These are phyloP conservation scores for Neoboletus magnificus DNA, from an alignment of 768 basidiomycete genomes.

Conservation along the genomic window DNA sequence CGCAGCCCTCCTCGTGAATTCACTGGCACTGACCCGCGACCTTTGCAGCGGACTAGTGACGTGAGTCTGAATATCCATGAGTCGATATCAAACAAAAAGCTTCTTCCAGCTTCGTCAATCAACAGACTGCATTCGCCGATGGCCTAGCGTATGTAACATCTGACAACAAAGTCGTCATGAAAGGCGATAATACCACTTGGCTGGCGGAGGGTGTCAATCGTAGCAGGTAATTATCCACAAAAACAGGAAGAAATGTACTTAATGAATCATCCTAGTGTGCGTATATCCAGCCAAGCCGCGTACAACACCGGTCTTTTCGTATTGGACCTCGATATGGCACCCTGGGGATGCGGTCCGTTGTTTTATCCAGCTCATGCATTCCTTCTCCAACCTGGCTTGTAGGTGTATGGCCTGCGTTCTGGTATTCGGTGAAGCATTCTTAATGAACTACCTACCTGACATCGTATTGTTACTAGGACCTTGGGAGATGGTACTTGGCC, in stretches of 20 bases:
- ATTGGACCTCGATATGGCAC: constrained; percentile 78
- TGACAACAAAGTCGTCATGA: constrained; percentile 67
- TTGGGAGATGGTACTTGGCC: constrained; percentile 61
- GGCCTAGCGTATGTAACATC: constrained; percentile 56
- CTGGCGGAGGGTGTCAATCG: constrained; percentile 53
- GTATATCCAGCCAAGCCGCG: constrained; percentile 60
- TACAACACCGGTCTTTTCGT: constrained; percentile 83
- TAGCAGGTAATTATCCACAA: constrained; percentile 45
- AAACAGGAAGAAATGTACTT: neutral
- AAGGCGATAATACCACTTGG: constrained; percentile 65
- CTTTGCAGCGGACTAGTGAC: constrained; percentile 60
- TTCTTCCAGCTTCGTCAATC: constrained; percentile 56
- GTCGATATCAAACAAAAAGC: constrained; percentile 2
- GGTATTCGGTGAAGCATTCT: constrained; percentile 38
- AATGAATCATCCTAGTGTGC: constrained; percentile 48
- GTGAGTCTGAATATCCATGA: constrained; percentile 39
- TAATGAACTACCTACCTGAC: constrained; percentile 1
- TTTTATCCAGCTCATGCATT: neutral
- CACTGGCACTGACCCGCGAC: constrained; percentile 11
- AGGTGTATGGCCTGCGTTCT: constrained; percentile 86
- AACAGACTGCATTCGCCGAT: constrained; percentile 47
- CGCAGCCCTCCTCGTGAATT: constrained; percentile 4
- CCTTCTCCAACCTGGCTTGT: constrained; percentile 1
- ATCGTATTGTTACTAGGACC: constrained; percentile 21
- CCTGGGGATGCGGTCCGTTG: constrained; percentile 76